These are phyloP conservation scores for Paecilomyces variotii DNA, from an alignment of 2,329 filamentous ascomycete genomes.

Conservation along the genomic window DNA sequence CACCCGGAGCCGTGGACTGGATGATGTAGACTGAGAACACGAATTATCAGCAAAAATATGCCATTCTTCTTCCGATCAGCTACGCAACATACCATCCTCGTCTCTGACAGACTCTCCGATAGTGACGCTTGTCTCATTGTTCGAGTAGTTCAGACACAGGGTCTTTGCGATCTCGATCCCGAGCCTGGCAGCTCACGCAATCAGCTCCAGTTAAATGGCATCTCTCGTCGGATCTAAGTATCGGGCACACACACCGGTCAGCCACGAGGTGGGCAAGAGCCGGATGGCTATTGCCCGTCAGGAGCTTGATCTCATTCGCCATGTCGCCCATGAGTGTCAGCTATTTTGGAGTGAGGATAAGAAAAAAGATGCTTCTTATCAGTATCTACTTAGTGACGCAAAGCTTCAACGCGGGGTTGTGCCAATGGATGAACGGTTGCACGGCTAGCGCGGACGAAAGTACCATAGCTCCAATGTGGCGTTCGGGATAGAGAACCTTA, in stretches of 20 bases:
- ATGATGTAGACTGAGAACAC: conserved; percentile 70
- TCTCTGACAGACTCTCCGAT: conserved; percentile 94
- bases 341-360: neutral
- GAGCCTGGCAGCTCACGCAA: conserved; percentile 41
- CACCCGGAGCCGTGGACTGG: conserved; percentile 87
- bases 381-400: neutral
- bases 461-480: neutral
- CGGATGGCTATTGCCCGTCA: conserved; percentile 69
- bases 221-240: neutral
- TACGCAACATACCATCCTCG: conserved; percentile 63
- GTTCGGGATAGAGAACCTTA: neutral
- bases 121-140: conserved; percentile 61
- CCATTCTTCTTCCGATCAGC: neutral
- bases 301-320: conserved; percentile 66
- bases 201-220: neutral
- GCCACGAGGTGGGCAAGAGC: conserved; percentile 59
- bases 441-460: neutral
- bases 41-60: neutral
- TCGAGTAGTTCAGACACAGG: conserved; percentile 60
- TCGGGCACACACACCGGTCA: conserved; percentile 45
- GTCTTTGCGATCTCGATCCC: conserved; percentile 62
- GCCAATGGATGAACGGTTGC: neutral
- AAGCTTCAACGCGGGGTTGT: neutral
- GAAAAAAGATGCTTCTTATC: neutral
- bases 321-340: conserved; percentile 24